Conservation (phyloP, 2,329 filamentous ascomycete species). For the Pseudopyricularia javanii region DNA sequence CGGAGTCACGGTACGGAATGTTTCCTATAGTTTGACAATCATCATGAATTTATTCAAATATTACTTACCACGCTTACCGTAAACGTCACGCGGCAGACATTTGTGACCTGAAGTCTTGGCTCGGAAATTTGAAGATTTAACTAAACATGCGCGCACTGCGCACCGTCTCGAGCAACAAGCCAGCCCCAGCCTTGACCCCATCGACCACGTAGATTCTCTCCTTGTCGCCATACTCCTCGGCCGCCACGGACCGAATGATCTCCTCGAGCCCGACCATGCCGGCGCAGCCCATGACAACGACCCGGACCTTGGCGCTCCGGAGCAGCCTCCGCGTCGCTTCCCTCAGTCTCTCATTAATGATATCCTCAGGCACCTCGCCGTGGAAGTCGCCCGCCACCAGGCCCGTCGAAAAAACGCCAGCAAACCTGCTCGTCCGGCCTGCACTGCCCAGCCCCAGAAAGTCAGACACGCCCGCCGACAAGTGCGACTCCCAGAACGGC, state of each 20-base stretch:
- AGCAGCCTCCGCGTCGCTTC: constrained; percentile 59
- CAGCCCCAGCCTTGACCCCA: constrained; percentile 60
- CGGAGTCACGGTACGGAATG: neutral
- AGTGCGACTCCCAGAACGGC: constrained; percentile 65
- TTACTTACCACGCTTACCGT: neutral
- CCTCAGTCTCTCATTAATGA: constrained; percentile 54
- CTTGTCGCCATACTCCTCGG: constrained; percentile 46
- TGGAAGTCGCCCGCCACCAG: constrained; percentile 73
- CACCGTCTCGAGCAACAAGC: constrained; percentile 45
- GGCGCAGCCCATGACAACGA: constrained; percentile 76
- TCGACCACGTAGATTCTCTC: constrained; percentile 61
- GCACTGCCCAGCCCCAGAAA: constrained; percentile 43
- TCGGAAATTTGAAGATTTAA: neutral
- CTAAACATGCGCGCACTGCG: constrained; percentile 27
- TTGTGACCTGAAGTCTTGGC: too few relatives aligned
- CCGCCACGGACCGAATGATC: constrained; percentile 58
- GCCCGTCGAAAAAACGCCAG: constrained; percentile 72
- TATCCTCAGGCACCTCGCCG: constrained; percentile 42
- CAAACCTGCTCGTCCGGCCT: constrained; percentile 41
- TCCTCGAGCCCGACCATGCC: constrained; percentile 81
- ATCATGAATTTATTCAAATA: neutral
- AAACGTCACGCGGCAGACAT: too few relatives aligned
- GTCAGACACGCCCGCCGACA: constrained; percentile 49
- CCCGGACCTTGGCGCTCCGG: constrained; percentile 40
- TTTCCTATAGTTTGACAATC: neutral